Base-by-base conservation (phyloP, 2,329 filamentous ascomycete species). In the Ascochyta viciae-villosae region DNA sequence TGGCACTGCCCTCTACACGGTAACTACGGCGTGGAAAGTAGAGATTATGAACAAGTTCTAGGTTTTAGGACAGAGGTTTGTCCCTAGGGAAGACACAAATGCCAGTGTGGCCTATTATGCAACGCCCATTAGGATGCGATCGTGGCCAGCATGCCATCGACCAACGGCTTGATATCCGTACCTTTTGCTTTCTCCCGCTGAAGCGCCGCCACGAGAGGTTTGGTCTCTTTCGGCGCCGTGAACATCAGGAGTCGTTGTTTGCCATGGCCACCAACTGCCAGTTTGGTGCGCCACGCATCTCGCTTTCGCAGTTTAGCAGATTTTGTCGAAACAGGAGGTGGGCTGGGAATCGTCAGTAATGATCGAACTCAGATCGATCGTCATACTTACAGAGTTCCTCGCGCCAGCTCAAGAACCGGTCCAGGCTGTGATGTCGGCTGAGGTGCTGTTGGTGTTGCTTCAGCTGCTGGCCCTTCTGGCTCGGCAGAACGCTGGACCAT, bases 111-210 rank as follows among this genome's bases (percentile, higher is more conserved):
- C 37, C 24, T 35, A 38, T 2, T 26, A 7, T 19, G n/a, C 37
- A 27, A 15, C 23, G 19, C 27, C 23, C 33, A 10, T 24, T 46
- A 55, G 8, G 41, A 35, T 27, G 41, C n/a, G n/a, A 56, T 50
- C n/a, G 41, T 50, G n/a, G 53, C 53, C 31, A 57, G n/a, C 54
- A 57, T 57, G 13, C 44, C 26, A 15, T 64, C 59, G 12, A 61
- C 52, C 35, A 66, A 44, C 7, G 61, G 52, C 41, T 64, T 64
- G 39, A 71, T 59, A 42, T 68, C 64, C 9, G 49, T 56, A 16
- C 70, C 70, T 8, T 60, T 62, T 38, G 63, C 64, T 52, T 66
- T 70, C 49, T 66, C 62, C 26, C 64, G 58, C 12, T 60, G 50
- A 2, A 72, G 60, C 15, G 61, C 48, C 29, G 62, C 49, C 2